Percentiles rank a stretch among this genome's conserved stretches.
phyloP scores from a whole-genome alignment of 805 yeast species.

The Metschnikowia chrysomelidarum region DNA sequence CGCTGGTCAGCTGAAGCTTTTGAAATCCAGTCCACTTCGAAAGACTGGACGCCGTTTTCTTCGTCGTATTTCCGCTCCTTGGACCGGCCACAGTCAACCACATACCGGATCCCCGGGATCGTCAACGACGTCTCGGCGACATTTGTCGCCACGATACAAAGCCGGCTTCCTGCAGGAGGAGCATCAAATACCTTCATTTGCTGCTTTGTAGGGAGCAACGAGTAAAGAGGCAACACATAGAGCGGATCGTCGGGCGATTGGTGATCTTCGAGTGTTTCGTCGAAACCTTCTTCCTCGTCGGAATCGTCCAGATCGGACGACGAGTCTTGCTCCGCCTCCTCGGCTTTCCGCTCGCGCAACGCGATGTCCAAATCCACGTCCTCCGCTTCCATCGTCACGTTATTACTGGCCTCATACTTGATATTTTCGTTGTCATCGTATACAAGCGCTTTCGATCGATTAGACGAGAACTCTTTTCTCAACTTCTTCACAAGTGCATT shows the following conservation, averaged over 20 bases:
- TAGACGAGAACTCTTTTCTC: constrained; percentile 63
- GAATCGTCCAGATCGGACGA: constrained; percentile 47
- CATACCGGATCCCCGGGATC: constrained; percentile 92
- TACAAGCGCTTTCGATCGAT: constrained; percentile 21
- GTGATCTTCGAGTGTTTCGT: constrained; percentile 68
- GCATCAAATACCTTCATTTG: constrained; percentile 88
- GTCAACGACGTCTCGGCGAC: constrained; percentile 98
- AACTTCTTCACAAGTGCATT: constrained; percentile 67
- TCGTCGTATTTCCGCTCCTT: constrained; percentile 84
- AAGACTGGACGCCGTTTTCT: constrained; percentile 88
- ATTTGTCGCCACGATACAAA: constrained; percentile 94
- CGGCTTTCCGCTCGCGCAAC: constrained; percentile 28
- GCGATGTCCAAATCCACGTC: constrained; percentile 74
- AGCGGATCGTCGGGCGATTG: constrained; percentile 76
- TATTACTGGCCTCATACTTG: constrained; percentile 54
- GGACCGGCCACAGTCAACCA: constrained; percentile 91
- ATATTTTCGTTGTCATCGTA: constrained; percentile 12
- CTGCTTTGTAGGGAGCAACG: constrained; percentile 88
- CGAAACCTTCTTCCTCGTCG: constrained; percentile 63
- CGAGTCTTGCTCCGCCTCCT: constrained; percentile 39
- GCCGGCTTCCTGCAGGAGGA: constrained; percentile 82
- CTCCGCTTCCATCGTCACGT: constrained; percentile 79
- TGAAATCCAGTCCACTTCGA: constrained; percentile 86
- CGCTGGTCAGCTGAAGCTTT: constrained; percentile 96
- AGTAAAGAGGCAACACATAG: constrained; percentile 88